Evolutionary conservation across 495 filamentous ascomycete species (phyloP), one percentile per base, ranked within the genome.

Genomic region (Penicillium silybi): DNA sequence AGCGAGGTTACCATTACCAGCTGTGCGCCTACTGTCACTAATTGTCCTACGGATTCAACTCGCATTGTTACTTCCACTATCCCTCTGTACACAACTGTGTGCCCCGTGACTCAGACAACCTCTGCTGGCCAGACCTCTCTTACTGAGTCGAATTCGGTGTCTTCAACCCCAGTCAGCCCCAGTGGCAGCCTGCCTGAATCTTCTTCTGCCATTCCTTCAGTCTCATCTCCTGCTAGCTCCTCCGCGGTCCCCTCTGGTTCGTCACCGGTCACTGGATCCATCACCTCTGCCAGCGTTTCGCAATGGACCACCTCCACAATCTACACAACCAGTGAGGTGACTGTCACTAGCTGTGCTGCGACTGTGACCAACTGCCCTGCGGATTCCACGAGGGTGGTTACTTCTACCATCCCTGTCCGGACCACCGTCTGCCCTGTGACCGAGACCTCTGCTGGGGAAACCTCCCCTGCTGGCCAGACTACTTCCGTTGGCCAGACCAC

Each of bases 271-370:
- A 13, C 29, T 13, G 29, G 10, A 13, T 32, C 29, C 8, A 32
- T 15, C 29, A 32, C 29, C 11, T 32, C 29, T 32, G 29, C 29
- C 13, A 32, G 29, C 11, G 29, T 32, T 10, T 32, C 29, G 11
- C 10, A 32, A 11, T 32, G 29, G 29, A 32, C 29, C 10, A 32
- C 29, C 3, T 32, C 29, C 3, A 32, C 29, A 3, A 13, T 32
- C 9, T 46, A 80, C 55, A 74, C 52, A 20, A 57, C 54, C 18
- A 44, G 48, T n/a, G 23, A 20, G 2, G 10, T 32, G 9, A 57
- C 70, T 39, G 80, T 79, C 17, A 83, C 80, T 43, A 61, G 78
- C 53, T 77, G 74, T 61, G 77, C 82, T 15, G 70, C 78, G 39
- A 59, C 68, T 17, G 63, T 58, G 17, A 67, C 61, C 27, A 46